These are phyloP conservation scores for Adansonia gregorii DNA, from an alignment of 441 rosid genomes.

Conservation along the genomic window DNA sequence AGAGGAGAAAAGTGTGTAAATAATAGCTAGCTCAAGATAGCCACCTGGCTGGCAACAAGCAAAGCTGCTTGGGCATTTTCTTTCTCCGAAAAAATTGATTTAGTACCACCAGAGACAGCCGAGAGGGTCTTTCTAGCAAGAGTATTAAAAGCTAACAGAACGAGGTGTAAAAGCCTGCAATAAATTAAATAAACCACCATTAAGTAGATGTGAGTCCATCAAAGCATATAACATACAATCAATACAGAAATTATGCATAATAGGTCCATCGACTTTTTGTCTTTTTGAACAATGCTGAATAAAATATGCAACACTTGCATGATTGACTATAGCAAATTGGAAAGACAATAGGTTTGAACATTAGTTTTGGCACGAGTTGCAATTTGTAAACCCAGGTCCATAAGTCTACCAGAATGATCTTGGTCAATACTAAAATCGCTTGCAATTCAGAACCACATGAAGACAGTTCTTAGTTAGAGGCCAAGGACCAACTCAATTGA, in stretches of 20 bases:
- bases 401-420: not conserved
- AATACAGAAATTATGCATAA: not conserved
- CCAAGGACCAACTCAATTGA: conserved; percentile 1
- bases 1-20: conserved; percentile 14
- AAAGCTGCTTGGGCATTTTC: conserved; percentile 69
- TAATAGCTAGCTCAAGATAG: conserved; percentile 16
- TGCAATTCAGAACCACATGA: conserved; percentile 1
- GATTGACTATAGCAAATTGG: conserved; percentile 18
- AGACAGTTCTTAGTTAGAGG: conserved; percentile 3
- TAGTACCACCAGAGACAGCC: conserved; percentile 51
- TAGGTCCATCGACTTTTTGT: not conserved
- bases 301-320: conserved; percentile 6
- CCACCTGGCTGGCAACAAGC: conserved; percentile 89
- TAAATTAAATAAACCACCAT: conserved; percentile 23
- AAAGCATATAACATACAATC: not conserved
- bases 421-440: conserved; percentile 1
- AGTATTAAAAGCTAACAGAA: conserved; percentile 65
- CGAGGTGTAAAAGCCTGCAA: conserved; percentile 73
- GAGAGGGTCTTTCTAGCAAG: conserved; percentile 58
- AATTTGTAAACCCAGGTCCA: not conserved
- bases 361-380: not conserved
- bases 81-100: conserved; percentile 59
- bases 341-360: not conserved
- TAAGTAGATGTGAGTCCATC: conserved; percentile 24
- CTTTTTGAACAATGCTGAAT: not conserved